Evolutionary conservation across 2,329 filamentous ascomycete species (phyloP).

Genomic region (Penicillium sp.): DNA sequence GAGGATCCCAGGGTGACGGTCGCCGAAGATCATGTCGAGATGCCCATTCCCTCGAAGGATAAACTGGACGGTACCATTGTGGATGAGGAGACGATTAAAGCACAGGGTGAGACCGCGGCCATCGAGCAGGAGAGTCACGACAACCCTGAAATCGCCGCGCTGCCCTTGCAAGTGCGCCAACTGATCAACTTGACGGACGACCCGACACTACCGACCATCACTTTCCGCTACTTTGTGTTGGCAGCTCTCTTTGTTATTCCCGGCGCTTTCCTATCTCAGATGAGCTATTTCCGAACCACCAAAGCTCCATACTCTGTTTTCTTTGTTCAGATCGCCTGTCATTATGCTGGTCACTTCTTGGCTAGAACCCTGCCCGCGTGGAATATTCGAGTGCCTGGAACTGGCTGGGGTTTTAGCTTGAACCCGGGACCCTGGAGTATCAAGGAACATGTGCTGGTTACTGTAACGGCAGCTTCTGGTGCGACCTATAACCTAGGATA

Average conservation of each 20-base stretch:
- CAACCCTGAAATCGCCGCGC: slow-evolving; percentile 59
- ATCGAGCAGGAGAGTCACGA: slow-evolving; percentile 47
- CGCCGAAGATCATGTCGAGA: slow-evolving; percentile 5
- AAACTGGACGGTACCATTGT: slow-evolving; percentile 12
- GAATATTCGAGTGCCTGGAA: slow-evolving; percentile 56
- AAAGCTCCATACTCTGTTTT: slow-evolving; percentile 65
- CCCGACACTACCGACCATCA: slow-evolving; percentile 61
- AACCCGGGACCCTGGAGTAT: slow-evolving; percentile 64
- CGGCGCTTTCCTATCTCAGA: slow-evolving; percentile 63
- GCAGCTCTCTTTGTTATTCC: slow-evolving; percentile 62
- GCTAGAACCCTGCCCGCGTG: slow-evolving; percentile 58
- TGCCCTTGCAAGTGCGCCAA: slow-evolving; percentile 62
- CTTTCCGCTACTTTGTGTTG: slow-evolving; percentile 65
- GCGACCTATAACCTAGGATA: slow-evolving; percentile 61
- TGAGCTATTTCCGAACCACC: slow-evolving; percentile 64
- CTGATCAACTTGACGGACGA: slow-evolving; percentile 65
- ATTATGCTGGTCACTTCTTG: slow-evolving; percentile 60
- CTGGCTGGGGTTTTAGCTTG: slow-evolving; percentile 57
- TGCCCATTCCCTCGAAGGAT: slow-evolving; percentile 6
- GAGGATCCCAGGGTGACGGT: neutral
- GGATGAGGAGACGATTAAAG: slow-evolving; percentile 29
- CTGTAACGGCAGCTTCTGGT: slow-evolving; percentile 60
- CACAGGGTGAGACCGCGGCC: slow-evolving; percentile 26
- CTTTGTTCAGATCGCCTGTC: slow-evolving; percentile 65
- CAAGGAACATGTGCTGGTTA: slow-evolving; percentile 65